A percentile compares a stretch with the other conserved stretches of the same genome.
Conservation (phyloP, 2,329 filamentous ascomycete genomes). For the Stenocarpella maydis region DNA sequence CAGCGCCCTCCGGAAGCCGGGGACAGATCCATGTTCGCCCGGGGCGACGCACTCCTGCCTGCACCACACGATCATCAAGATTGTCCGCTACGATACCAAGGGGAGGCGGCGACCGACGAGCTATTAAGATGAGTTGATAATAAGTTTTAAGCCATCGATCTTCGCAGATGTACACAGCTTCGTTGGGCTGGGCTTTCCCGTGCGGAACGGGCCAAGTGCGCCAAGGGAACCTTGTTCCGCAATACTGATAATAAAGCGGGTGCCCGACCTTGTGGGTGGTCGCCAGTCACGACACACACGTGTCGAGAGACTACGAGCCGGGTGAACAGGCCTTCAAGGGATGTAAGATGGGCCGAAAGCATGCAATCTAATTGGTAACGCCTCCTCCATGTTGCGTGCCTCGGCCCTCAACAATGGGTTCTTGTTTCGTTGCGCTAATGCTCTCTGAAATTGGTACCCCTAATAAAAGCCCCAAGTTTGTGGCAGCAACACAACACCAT, state of each 20-base stretch:
- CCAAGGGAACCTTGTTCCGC: neutral
- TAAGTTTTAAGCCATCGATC: neutral
- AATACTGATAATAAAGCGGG: conserved; percentile 13
- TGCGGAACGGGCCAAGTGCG: neutral
- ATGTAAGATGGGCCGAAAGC: neutral
- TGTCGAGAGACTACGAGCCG: neutral
- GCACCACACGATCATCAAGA: conserved; percentile 11
- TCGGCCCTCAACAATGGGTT: neutral
- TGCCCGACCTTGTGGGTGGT: neutral
- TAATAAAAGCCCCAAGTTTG: neutral
- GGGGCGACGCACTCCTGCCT: neutral
- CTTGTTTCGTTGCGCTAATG: conserved; percentile 4
- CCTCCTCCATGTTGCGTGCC: neutral
- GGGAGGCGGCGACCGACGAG: neutral
- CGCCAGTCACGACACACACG: neutral
- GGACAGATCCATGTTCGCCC: conserved; percentile 7
- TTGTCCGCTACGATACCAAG: neutral
- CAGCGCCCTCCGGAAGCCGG: conserved; percentile 14
- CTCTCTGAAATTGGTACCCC: neutral
- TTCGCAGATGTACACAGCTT: neutral
- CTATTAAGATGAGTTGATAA: neutral
- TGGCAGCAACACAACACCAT: neutral
- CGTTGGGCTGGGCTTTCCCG: neutral
- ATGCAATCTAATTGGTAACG: neutral
- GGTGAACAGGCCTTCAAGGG: neutral